These are phyloP conservation scores for Besnoitia besnoiti DNA, from an alignment of 169 alveolate species.

Conservation along the genomic window DNA sequence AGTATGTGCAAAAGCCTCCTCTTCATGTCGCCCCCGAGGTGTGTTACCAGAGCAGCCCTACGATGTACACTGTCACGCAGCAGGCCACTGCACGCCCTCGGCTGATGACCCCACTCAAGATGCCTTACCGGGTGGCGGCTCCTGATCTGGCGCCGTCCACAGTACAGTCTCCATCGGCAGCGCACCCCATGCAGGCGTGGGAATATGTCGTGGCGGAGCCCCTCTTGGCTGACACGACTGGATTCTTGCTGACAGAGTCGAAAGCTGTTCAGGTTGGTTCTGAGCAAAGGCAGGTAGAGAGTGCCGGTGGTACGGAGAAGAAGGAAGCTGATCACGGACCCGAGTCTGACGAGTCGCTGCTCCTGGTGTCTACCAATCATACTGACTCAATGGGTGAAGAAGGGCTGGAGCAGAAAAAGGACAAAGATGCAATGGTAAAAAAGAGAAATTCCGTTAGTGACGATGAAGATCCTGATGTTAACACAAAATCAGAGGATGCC, in stretches of 20 bases:
- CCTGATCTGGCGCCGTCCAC: neutral
- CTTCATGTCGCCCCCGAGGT: neutral
- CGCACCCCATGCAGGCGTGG: neutral
- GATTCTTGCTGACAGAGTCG: neutral
- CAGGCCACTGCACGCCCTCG: neutral
- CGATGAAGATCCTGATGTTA: neutral
- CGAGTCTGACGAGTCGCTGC: neutral
- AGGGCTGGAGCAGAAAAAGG: neutral
- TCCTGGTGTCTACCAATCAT: neutral
- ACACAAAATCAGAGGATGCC: neutral
- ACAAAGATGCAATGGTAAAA: neutral
- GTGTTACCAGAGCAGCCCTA: neutral
- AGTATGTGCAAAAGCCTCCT: no score
- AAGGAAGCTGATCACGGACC: neutral
- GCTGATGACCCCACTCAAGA: neutral
- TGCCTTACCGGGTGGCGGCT: neutral
- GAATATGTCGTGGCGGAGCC: neutral
- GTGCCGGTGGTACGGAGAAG: neutral
- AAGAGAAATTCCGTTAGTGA: neutral
- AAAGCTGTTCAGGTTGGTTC: slow-evolving; percentile 4
- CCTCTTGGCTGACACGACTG: neutral
- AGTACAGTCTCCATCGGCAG: neutral
- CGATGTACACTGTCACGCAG: neutral
- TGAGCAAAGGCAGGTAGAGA: neutral
- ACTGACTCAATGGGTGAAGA: neutral